Evolutionary conservation across 116 monocot species (phyloP).

Genomic region (Phalaenopsis hybrid): DNA sequence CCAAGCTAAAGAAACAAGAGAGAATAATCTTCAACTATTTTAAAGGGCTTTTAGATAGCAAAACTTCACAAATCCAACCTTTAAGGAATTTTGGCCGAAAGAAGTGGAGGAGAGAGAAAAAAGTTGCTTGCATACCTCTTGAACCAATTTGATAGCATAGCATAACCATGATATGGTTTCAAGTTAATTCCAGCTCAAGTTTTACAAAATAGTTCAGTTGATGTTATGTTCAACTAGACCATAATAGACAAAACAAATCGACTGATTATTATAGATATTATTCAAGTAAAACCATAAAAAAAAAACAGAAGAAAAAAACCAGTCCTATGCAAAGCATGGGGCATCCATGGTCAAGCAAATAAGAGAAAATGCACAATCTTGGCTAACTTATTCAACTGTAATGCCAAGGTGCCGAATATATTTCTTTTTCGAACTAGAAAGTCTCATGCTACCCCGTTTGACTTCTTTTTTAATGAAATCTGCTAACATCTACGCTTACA

Average conservation of each 20-base stretch:
- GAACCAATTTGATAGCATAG: background rate
- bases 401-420: background rate
- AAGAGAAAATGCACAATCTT: background rate
- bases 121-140: background rate
- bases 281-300: background rate
- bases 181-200: background rate
- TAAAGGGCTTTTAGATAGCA: background rate
- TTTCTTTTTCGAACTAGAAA: background rate
- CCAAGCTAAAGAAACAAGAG: background rate
- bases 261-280: background rate
- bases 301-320: background rate
- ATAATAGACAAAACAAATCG: background rate
- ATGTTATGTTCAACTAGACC: no score
- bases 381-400: background rate
- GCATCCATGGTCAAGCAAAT: background rate
- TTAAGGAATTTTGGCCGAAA: background rate
- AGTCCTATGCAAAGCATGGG: background rate
- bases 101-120: background rate
- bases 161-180: background rate
- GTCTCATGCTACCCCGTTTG: no score
- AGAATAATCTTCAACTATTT: background rate
- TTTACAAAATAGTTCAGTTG: background rate
- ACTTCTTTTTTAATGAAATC: no score
- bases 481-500: no score
- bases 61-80: background rate